Evolutionary conservation across 2,329 filamentous ascomycete species (phyloP).

Genomic region (Microdochium trichocladiopsis): DNA sequence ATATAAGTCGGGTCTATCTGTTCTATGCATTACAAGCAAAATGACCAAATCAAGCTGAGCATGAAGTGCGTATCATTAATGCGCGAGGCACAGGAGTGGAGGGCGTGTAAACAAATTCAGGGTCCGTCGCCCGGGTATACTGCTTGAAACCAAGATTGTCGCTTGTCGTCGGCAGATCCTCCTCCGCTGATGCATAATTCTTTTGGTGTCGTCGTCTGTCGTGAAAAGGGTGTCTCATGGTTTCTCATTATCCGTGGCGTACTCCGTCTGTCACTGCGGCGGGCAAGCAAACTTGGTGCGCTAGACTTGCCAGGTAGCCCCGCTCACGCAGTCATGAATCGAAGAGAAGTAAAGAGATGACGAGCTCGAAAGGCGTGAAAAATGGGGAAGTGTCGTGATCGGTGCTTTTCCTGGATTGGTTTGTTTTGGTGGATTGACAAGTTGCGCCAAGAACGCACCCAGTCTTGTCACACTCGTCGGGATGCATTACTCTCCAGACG

Average conservation of each 20-base stretch:
- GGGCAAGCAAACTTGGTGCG: not conserved
- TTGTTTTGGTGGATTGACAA: too few relatives aligned
- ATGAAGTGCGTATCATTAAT: not conserved
- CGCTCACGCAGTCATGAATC: not conserved
- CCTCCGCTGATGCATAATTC: not conserved
- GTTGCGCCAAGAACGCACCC: too few relatives aligned
- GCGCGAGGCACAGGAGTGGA: not conserved
- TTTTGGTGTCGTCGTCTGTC: not conserved
- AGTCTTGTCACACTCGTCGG: not conserved
- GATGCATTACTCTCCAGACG: not conserved
- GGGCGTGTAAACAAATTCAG: not conserved
- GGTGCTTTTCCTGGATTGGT: too few relatives aligned
- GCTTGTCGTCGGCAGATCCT: not conserved
- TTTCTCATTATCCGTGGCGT: not conserved
- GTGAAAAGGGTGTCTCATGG: not conserved
- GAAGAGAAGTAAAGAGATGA: not conserved
- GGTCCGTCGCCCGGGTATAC: not conserved
- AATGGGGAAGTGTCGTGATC: too few relatives aligned
- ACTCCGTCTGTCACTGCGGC: not conserved
- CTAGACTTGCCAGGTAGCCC: not conserved
- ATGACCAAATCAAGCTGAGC: not conserved
- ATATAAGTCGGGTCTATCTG: not conserved
- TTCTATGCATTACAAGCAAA: not conserved
- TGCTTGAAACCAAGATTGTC: not conserved
- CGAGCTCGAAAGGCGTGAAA: too few relatives aligned